Evolutionary conservation across 345 rosid species (phyloP).

Genomic region (Sisymbrium altissimum): DNA sequence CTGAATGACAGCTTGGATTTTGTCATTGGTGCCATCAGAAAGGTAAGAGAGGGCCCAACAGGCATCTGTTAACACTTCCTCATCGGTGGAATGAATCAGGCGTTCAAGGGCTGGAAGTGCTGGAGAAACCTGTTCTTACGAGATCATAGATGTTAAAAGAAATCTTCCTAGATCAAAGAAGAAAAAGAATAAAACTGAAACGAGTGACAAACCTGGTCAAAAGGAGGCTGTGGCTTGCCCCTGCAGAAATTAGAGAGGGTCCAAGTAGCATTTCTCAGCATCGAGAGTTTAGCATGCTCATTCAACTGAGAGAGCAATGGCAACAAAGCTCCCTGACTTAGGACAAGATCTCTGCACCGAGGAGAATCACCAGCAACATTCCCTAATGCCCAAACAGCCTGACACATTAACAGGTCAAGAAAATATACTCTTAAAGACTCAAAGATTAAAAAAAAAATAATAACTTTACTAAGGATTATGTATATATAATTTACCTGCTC

Average conservation of each 20-base stretch:
- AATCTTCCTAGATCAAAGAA: neutral
- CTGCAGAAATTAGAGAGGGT: constrained; percentile 56
- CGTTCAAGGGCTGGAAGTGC: constrained; percentile 87
- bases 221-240: constrained; percentile 85
- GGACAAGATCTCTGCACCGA: constrained; percentile 38
- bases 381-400: constrained; percentile 41
- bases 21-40: constrained; percentile 96
- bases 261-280: constrained; percentile 42
- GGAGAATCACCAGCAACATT: constrained; percentile 43
- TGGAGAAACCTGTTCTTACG: constrained; percentile 57
- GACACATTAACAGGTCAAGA: neutral
- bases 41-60: constrained; percentile 98
- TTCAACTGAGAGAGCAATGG: constrained; percentile 37
- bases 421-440: neutral
- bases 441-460: neutral
- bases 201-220: constrained; percentile 56
- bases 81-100: constrained; percentile 83
- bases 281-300: constrained; percentile 39
- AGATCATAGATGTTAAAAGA: neutral
- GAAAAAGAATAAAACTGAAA: neutral
- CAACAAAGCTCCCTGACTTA: constrained; percentile 31
- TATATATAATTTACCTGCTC: constrained; percentile 66
- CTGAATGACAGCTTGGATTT: constrained; percentile 91
- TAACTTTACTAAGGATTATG: neutral
- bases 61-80: constrained; percentile 95